A percentile compares a stretch with the other conserved stretches of the same genome.
Evolutionary conservation across 768 basidiomycete genomes (phyloP).

Genomic region (Mycena galericulata): DNA sequence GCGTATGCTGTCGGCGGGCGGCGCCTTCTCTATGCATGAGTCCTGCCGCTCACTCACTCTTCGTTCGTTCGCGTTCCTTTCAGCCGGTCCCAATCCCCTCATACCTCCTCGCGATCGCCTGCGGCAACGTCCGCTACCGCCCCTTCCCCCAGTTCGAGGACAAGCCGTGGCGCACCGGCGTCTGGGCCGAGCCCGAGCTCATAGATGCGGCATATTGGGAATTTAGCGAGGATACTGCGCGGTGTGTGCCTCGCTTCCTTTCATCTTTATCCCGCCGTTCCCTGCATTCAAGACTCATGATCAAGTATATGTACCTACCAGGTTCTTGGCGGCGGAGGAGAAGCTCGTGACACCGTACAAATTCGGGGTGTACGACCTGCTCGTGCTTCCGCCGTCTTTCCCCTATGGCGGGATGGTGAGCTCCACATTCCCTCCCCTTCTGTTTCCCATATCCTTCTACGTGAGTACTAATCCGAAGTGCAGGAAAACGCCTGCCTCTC

Average conservation of each 20-base stretch:
- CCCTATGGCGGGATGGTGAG: conserved; percentile 92
- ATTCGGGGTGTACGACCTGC: conserved; percentile 90
- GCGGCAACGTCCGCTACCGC: conserved; percentile 83
- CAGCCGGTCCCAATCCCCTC: conserved; percentile 89
- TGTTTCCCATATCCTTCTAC: neutral
- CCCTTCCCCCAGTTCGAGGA: conserved; percentile 70
- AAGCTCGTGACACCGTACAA: conserved; percentile 78
- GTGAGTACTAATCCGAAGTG: conserved; percentile 21
- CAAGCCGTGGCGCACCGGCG: conserved; percentile 82
- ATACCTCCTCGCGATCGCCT: conserved; percentile 92
- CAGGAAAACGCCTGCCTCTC: conserved; percentile 92
- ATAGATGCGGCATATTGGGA: conserved; percentile 87
- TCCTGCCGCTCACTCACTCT: too few species aligned
- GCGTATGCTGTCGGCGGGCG: conserved; percentile 28
- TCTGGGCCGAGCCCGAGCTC: conserved; percentile 92
- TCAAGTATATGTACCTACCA: too few species aligned
- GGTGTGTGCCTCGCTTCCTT: conserved; percentile 51
- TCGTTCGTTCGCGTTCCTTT: too few species aligned
- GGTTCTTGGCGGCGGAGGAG: conserved; percentile 84
- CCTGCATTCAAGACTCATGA: too few species aligned
- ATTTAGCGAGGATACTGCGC: conserved; percentile 87
- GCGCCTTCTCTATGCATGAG: too few species aligned
- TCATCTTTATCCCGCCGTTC: too few species aligned
- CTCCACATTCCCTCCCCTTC: too few species aligned
- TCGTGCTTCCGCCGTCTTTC: conserved; percentile 93